Conservation (phyloP, 2,329 filamentous ascomycete genomes). For the Paecilomyces sp. region DNA sequence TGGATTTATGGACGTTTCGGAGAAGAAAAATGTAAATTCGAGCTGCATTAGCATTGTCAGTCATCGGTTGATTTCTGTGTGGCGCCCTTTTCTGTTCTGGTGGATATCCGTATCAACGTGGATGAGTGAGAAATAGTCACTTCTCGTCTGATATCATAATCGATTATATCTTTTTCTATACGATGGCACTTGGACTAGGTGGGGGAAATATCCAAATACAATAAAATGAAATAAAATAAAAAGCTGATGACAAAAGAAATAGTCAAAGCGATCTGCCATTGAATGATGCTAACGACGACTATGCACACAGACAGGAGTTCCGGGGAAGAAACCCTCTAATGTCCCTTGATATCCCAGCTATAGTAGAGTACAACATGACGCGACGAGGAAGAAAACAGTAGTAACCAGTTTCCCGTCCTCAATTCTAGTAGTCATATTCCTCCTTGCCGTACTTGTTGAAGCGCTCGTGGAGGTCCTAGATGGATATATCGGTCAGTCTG, state of each 20-base stretch:
- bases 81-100: background rate
- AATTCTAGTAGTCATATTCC: slow-evolving; percentile 50
- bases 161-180: background rate
- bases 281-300: slow-evolving; percentile 1
- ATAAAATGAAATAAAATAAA: background rate
- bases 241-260: background rate
- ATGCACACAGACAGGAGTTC: background rate
- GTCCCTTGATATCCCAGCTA: slow-evolving; percentile 1
- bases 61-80: background rate
- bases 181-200: background rate
- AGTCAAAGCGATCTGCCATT: background rate
- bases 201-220: background rate
- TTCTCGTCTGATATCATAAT: background rate
- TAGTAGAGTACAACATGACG: slow-evolving; percentile 5
- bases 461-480: slow-evolving; percentile 80
- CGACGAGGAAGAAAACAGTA: background rate
- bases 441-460: slow-evolving; percentile 99
- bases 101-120: background rate
- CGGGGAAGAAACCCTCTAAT: background rate
- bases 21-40: background rate
- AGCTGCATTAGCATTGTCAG: background rate
- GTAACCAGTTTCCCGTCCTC: background rate
- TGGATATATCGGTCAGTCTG: background rate
- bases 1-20: background rate
- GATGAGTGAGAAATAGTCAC: background rate